phyloP scores from a whole-genome alignment of 2,329 filamentous ascomycete species.

The Apiospora arundinis region DNA sequence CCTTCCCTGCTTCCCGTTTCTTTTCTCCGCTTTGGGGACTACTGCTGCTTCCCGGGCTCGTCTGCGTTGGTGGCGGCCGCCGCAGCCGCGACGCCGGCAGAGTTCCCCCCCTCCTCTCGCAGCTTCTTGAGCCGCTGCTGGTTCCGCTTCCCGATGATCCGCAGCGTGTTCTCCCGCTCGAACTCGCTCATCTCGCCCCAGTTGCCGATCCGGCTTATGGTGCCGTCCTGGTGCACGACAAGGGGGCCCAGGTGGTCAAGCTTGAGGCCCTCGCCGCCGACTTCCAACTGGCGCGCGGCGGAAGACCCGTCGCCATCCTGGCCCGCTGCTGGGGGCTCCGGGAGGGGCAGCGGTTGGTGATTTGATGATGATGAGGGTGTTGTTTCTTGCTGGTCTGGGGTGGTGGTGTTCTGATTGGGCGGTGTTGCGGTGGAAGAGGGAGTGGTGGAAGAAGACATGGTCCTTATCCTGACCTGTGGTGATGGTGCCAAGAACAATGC shows the following conservation, averaged over 20 bases:
- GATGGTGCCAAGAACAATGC: neutral
- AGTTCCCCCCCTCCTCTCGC: conserved; percentile 36
- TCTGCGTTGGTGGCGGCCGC: neutral
- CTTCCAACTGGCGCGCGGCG: conserved; percentile 32
- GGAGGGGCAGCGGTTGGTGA: conserved; percentile 26
- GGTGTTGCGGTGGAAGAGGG: neutral
- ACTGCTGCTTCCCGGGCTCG: neutral
- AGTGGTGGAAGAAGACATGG: neutral
- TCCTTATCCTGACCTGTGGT: neutral
- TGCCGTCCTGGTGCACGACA: conserved; percentile 76
- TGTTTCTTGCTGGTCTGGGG: neutral
- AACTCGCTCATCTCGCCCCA: conserved; percentile 75
- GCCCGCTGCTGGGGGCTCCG: conserved; percentile 27
- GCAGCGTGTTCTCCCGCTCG: conserved; percentile 71
- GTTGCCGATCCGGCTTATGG: conserved; percentile 73
- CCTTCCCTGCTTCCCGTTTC: neutral
- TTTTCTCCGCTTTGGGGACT: neutral
- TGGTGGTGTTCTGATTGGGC: neutral
- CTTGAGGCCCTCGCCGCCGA: conserved; percentile 53
- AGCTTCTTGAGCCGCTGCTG: conserved; percentile 63
- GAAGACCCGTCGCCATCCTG: conserved; percentile 27
- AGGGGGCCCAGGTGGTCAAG: conserved; percentile 75
- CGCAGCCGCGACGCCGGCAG: neutral
- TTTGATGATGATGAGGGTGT: neutral
- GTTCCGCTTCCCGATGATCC: conserved; percentile 73